Evolutionary conservation across 2,329 filamentous ascomycete species (phyloP).

Genomic region (Trichophyton schoenleinii): DNA sequence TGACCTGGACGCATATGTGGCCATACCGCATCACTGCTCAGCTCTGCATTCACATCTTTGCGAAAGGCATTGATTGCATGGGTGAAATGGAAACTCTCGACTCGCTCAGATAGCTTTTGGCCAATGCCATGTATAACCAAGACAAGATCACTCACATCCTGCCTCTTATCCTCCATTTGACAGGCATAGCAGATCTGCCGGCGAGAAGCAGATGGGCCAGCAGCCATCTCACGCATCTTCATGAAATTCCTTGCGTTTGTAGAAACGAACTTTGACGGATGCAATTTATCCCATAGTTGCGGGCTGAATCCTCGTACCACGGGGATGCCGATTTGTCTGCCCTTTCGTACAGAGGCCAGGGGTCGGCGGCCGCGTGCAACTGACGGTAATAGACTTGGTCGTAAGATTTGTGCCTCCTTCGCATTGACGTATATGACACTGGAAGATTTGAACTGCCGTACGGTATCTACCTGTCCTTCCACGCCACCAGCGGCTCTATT

Average conservation of each 20-base stretch:
- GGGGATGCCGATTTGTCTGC: slow-evolving; percentile 66
- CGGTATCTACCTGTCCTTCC: slow-evolving; percentile 33
- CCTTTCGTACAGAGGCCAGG: slow-evolving; percentile 72
- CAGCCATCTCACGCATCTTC: slow-evolving; percentile 27
- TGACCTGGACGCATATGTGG: slow-evolving; percentile 62
- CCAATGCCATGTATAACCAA: slow-evolving; percentile 92
- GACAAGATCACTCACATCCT: slow-evolving; percentile 72
- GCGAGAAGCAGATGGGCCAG: slow-evolving; percentile 15
- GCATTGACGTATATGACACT: slow-evolving; percentile 79
- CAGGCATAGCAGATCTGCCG: slow-evolving; percentile 42
- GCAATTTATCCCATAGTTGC: slow-evolving; percentile 58
- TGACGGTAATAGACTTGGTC: slow-evolving; percentile 73
- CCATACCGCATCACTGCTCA: slow-evolving; percentile 61
- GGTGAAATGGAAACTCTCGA: slow-evolving; percentile 95
- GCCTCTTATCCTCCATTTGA: slow-evolving; percentile 48
- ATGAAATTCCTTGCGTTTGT: slow-evolving; percentile 33
- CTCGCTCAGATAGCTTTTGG: slow-evolving; percentile 85
- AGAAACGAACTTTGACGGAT: slow-evolving; percentile 41
- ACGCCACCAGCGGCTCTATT: slow-evolving; percentile 32
- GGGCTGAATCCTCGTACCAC: slow-evolving; percentile 85
- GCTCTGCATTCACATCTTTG: slow-evolving; percentile 71
- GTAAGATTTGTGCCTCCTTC: slow-evolving; percentile 67
- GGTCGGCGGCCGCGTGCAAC: slow-evolving; percentile 72
- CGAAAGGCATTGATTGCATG: slow-evolving; percentile 89
- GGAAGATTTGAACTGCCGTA: slow-evolving; percentile 55